Percentiles rank a stretch among this genome's conserved stretches.
phyloP scores from a whole-genome alignment of 352 stramenopile species.

The Globisporangium takayamanum region DNA sequence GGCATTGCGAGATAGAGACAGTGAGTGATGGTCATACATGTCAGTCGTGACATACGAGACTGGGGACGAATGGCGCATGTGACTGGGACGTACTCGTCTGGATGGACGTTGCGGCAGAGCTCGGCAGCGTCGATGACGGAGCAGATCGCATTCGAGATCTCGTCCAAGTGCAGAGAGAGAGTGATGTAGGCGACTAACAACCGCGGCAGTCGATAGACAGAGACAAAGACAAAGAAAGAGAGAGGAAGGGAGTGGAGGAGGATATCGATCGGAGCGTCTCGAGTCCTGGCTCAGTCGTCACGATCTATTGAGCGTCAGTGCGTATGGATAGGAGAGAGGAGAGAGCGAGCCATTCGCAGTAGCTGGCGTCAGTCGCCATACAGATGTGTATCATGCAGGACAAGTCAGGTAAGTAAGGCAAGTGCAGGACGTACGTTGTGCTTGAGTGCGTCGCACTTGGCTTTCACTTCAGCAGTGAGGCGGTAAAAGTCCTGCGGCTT shows the following conservation, averaged over 20 bases:
- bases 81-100: conserved; percentile 46
- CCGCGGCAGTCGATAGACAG: background rate
- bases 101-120: conserved; percentile 92
- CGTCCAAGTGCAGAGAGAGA: conserved; percentile 64
- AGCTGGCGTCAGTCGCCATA: background rate
- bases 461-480: conserved; percentile 53
- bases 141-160: conserved; percentile 94
- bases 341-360: background rate
- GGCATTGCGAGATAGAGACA: background rate
- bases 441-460: conserved; percentile 47
- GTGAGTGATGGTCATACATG: background rate
- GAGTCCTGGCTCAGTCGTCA: conserved; percentile 43
- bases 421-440: conserved; percentile 29
- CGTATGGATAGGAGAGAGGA: background rate
- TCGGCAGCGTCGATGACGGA: conserved; percentile 95
- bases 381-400: conserved; percentile 1
- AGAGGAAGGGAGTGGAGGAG: conserved; percentile 10
- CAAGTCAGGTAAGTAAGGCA: background rate
- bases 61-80: no score
- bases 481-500: conserved; percentile 48
- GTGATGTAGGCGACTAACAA: conserved; percentile 11
- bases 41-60: background rate
- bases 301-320: conserved; percentile 25
- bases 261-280: conserved; percentile 60
- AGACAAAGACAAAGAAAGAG: background rate